Evolutionary conservation across 257 asterid genomes (phyloP).

Genomic region (Solanum chaucha): DNA sequence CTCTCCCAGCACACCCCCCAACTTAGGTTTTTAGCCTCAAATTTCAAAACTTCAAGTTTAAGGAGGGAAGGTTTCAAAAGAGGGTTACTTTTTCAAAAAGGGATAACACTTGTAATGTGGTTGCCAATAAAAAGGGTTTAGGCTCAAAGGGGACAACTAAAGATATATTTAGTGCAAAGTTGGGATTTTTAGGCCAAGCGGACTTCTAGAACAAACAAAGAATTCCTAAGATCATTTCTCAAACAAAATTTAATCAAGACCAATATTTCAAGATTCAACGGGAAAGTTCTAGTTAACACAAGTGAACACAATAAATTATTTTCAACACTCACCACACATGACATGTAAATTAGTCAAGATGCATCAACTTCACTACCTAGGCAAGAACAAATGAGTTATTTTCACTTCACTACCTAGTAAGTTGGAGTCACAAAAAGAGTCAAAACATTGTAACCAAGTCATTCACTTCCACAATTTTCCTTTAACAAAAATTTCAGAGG

Average conservation of each 20-base stretch:
- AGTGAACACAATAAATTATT: neutral
- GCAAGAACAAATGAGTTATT: neutral
- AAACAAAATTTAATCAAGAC: neutral
- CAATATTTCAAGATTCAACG: no score
- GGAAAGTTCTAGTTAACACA: neutral
- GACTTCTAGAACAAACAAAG: neutral
- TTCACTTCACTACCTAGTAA: neutral
- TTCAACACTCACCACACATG: neutral
- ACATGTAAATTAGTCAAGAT: neutral
- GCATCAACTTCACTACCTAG: neutral
- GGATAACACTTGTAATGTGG: neutral
- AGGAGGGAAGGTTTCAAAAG: neutral
- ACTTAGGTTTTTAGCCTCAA: neutral
- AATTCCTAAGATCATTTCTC: neutral
- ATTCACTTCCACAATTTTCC: neutral
- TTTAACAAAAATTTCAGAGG: no score
- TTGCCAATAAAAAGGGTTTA: neutral
- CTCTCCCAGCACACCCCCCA: neutral
- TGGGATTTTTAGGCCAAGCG: neutral
- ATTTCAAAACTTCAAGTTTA: neutral
- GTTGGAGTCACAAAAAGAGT: neutral
- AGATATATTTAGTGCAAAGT: neutral
- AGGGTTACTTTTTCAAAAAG: neutral
- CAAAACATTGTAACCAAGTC: neutral
- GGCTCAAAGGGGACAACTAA: neutral